Conservation (phyloP, 192 early-diverging fungal species). For the Backusella sp. region DNA sequence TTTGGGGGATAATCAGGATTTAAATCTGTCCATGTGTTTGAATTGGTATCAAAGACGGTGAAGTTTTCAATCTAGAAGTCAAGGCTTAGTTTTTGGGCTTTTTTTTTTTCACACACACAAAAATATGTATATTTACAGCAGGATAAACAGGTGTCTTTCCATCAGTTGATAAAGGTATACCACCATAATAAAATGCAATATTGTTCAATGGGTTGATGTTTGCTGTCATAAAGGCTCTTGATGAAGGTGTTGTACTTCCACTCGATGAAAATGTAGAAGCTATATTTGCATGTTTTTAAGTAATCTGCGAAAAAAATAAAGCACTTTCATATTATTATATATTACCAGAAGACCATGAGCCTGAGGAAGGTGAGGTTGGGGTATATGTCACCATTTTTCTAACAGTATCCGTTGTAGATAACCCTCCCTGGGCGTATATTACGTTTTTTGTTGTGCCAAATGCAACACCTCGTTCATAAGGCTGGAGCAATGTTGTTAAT, state of each 20-base stretch:
- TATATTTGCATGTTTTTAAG: background rate
- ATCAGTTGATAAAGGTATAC: background rate
- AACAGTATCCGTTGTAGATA: background rate
- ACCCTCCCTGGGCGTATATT: background rate
- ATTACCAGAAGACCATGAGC: background rate
- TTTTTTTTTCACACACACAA: background rate
- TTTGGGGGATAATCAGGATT: background rate
- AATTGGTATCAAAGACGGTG: background rate
- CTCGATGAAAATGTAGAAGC: background rate
- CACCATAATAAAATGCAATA: slow-evolving; percentile 11
- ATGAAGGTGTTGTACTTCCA: background rate
- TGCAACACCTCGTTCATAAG: background rate
- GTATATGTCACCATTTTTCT: background rate
- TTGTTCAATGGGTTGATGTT: background rate
- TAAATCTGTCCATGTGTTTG: background rate
- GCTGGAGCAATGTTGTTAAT: background rate
- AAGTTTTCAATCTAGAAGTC: slow-evolving; percentile 1
- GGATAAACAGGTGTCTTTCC: background rate
- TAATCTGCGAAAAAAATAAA: background rate
- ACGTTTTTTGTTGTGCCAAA: background rate
- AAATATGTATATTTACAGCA: background rate
- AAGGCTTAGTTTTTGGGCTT: background rate
- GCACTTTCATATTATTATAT: background rate
- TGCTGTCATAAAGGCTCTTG: background rate
- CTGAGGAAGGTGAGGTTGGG: background rate